Percentiles rank a stretch among this genome's conserved stretches.
Evolutionary conservation across 345 rosid species (phyloP).

Genomic region (Corymbia maculata): DNA sequence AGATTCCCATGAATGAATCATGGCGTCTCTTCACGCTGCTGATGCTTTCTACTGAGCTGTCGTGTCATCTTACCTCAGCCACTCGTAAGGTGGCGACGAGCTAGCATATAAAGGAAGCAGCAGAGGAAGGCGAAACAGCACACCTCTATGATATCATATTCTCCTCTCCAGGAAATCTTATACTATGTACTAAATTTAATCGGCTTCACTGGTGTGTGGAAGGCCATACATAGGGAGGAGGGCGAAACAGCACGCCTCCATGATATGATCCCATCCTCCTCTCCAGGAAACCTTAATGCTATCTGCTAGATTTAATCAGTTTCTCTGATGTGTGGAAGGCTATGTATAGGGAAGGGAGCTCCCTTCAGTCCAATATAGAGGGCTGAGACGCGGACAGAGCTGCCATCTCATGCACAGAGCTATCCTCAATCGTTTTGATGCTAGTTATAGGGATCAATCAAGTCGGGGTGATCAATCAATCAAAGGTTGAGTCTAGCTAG

Average conservation of each 20-base stretch:
- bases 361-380: constrained; percentile 45
- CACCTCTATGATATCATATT: not conserved
- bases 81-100: not conserved
- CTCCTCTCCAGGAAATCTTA: not conserved
- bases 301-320: not conserved
- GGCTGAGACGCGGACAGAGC: constrained; percentile 33
- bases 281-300: not conserved
- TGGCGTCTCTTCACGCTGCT: not conserved
- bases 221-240: not conserved
- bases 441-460: not conserved
- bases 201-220: not conserved
- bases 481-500: constrained; percentile 19
- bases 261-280: not conserved
- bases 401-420: constrained; percentile 52
- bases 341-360: constrained; percentile 17
- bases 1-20: not conserved
- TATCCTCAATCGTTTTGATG: not conserved
- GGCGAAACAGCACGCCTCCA: not conserved
- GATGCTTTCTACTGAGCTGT: not conserved
- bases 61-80: not conserved
- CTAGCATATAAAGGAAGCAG: not conserved
- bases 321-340: not conserved
- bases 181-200: not conserved
- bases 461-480: not conserved
- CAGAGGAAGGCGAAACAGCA: not conserved